phyloP scores from a whole-genome alignment of 2,329 filamentous ascomycete species.

The Capronia americana region DNA sequence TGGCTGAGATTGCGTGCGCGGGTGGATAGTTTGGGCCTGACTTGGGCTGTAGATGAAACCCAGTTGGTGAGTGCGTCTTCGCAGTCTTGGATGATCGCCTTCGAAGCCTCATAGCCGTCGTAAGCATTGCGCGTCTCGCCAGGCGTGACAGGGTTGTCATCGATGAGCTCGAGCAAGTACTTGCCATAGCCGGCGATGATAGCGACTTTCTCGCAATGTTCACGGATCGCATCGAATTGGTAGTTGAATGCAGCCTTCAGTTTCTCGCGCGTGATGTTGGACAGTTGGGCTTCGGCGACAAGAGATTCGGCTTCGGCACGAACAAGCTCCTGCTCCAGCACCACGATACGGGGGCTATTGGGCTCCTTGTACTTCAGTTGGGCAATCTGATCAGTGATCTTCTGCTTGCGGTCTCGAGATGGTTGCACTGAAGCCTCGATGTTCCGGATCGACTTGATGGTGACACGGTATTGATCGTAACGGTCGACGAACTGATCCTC shows the following conservation, averaged over 20 bases:
- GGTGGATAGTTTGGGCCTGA: slow-evolving; percentile 83
- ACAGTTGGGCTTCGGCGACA: slow-evolving; percentile 95
- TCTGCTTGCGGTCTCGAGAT: slow-evolving; percentile 98
- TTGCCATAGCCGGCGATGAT: slow-evolving; percentile 98
- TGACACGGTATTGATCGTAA: slow-evolving; percentile 98
- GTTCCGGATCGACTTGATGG: slow-evolving; percentile 99
- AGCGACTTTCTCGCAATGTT: slow-evolving; percentile 97
- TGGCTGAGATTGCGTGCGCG: slow-evolving; percentile 87
- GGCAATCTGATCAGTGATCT: slow-evolving; percentile 98
- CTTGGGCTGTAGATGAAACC: slow-evolving; percentile 87
- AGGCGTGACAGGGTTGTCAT: slow-evolving; percentile 95
- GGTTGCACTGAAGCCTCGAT: slow-evolving; percentile 98
- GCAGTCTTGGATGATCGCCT: slow-evolving; percentile 98
- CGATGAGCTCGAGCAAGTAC: slow-evolving; percentile 94
- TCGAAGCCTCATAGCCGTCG: slow-evolving; percentile 97
- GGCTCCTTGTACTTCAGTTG: slow-evolving; percentile 99
- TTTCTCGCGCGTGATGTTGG: slow-evolving; percentile 99
- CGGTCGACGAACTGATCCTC: slow-evolving; percentile 98
- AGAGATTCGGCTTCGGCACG: slow-evolving; percentile 98
- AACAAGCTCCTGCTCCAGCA: slow-evolving; percentile 97
- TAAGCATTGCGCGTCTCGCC: slow-evolving; percentile 96
- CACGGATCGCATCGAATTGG: slow-evolving; percentile 95
- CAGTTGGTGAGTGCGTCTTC: slow-evolving; percentile 97
- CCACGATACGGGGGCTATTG: slow-evolving; percentile 95
- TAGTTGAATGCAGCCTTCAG: slow-evolving; percentile 98